phyloP scores from a whole-genome alignment of 306 rosid species.

The Hippophae gyantsensis region DNA sequence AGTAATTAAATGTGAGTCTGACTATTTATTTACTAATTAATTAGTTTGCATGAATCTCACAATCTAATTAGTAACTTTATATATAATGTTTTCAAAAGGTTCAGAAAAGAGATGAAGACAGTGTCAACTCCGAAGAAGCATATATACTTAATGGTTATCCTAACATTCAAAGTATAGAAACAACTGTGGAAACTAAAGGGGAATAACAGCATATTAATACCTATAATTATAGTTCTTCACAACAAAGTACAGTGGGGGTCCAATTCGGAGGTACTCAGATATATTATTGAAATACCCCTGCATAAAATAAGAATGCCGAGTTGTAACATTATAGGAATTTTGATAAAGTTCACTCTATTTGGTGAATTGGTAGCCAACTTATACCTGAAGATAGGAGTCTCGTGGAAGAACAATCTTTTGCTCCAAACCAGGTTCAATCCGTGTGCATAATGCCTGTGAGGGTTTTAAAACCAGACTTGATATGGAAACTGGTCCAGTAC shows the following conservation, averaged over 20 bases:
- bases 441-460: slow-evolving; percentile 71
- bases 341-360: background rate
- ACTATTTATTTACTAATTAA: no score
- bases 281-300: slow-evolving; percentile 93
- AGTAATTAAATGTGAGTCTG: no score
- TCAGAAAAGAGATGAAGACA: no score
- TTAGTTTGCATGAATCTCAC: no score
- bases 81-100: no score
- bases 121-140: no score
- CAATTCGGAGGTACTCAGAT: slow-evolving; percentile 84
- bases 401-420: slow-evolving; percentile 91
- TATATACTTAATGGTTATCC: no score
- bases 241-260: slow-evolving; percentile 90
- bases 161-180: background rate
- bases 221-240: slow-evolving; percentile 94
- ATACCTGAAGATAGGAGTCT: slow-evolving; percentile 95
- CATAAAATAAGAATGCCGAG: slow-evolving; percentile 22
- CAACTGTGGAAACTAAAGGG: slow-evolving; percentile 6
- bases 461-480: slow-evolving; percentile 13
- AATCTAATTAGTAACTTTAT: no score
- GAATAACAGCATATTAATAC: slow-evolving; percentile 27
- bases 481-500: slow-evolving; percentile 8
- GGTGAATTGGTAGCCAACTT: slow-evolving; percentile 15
- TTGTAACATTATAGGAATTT: background rate
- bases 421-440: slow-evolving; percentile 94